Conservation (phyloP, 192 early-diverging fungal genomes). For the Entomortierella chlamydospora region DNA sequence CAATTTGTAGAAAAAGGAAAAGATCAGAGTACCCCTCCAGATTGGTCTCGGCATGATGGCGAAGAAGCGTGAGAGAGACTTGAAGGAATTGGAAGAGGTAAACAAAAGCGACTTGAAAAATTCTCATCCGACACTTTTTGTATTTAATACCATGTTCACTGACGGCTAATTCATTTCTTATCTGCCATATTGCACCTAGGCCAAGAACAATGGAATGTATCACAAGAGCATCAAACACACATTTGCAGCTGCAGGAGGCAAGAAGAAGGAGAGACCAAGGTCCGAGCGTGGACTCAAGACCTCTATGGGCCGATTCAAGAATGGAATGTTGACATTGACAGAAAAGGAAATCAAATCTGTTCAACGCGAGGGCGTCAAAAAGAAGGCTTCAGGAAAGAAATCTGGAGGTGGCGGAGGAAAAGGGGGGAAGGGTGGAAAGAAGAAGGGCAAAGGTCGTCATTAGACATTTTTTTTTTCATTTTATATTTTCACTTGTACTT, state of each 20-base stretch:
- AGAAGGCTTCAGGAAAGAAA: slow-evolving; percentile 37
- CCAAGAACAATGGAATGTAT: slow-evolving; percentile 53
- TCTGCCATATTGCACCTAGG: slow-evolving; percentile 2
- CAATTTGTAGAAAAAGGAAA: slow-evolving; percentile 37
- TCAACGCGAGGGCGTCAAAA: slow-evolving; percentile 47
- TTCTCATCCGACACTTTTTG: neutral
- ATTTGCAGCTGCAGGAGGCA: slow-evolving; percentile 50
- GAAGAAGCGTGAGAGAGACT: slow-evolving; percentile 48
- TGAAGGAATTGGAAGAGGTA: slow-evolving; percentile 51
- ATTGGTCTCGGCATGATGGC: slow-evolving; percentile 48
- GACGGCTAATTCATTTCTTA: neutral
- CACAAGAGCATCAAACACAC: slow-evolving; percentile 52
- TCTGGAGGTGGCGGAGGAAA: slow-evolving; percentile 17
- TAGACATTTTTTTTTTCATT: neutral
- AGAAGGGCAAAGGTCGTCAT: slow-evolving; percentile 50
- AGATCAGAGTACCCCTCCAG: slow-evolving; percentile 32
- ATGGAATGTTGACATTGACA: slow-evolving; percentile 25
- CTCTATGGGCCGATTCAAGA: slow-evolving; percentile 53
- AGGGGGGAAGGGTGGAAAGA: slow-evolving; percentile 23
- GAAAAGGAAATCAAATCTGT: slow-evolving; percentile 50
- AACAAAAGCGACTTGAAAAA: neutral
- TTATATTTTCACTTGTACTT: neutral
- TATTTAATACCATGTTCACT: neutral
- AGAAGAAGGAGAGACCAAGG: slow-evolving; percentile 43
- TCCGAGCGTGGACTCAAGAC: slow-evolving; percentile 51